These are phyloP conservation scores for Aspergillus taichungensis DNA, from an alignment of 495 filamentous ascomycete species.

Conservation along the genomic window DNA sequence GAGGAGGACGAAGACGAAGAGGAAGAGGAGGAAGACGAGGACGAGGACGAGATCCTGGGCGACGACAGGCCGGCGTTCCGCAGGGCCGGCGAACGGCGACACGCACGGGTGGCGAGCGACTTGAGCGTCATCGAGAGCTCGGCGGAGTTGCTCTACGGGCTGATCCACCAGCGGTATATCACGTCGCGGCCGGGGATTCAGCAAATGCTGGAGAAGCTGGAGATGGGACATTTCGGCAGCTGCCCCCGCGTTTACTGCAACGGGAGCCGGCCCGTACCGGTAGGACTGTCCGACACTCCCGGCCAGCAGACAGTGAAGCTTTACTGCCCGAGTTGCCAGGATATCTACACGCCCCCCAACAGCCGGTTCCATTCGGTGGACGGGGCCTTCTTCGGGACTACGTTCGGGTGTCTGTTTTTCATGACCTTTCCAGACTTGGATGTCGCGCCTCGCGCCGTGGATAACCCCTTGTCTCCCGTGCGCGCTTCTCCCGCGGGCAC, in stretches of 20 bases:
- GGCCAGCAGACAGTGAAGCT: conserved; percentile 97
- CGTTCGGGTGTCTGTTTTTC: conserved; percentile 90
- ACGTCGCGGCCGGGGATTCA: conserved; percentile 95
- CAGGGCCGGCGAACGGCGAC: conserved; percentile 58
- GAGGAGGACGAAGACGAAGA: conserved; percentile 84
- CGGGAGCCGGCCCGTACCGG: conserved; percentile 79
- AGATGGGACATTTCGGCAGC: conserved; percentile 85
- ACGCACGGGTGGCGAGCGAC: conserved; percentile 82
- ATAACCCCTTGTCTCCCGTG: conserved; percentile 20
- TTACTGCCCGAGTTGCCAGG: conserved; percentile 93
- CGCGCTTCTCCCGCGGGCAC: conserved; percentile 22
- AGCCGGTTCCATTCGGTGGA: conserved; percentile 97
- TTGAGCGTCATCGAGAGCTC: conserved; percentile 92
- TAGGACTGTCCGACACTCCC: conserved; percentile 85
- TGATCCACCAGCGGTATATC: conserved; percentile 98
- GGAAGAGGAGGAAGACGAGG: conserved; percentile 63
- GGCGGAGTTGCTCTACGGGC: conserved; percentile 91
- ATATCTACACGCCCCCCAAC: conserved; percentile 95
- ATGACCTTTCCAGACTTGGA: conserved; percentile 97
- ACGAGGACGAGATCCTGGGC: conserved; percentile 65
- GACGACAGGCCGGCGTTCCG: conserved; percentile 57
- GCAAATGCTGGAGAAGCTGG: conserved; percentile 99
- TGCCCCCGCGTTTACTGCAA: conserved; percentile 89
- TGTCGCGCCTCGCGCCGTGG: conserved; percentile 38
- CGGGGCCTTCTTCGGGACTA: conserved; percentile 95